Percentiles rank a stretch among this genome's conserved stretches.
These are phyloP conservation scores for Detonula confervacea DNA, from an alignment of 352 stramenopile species.

Conservation along the genomic window DNA sequence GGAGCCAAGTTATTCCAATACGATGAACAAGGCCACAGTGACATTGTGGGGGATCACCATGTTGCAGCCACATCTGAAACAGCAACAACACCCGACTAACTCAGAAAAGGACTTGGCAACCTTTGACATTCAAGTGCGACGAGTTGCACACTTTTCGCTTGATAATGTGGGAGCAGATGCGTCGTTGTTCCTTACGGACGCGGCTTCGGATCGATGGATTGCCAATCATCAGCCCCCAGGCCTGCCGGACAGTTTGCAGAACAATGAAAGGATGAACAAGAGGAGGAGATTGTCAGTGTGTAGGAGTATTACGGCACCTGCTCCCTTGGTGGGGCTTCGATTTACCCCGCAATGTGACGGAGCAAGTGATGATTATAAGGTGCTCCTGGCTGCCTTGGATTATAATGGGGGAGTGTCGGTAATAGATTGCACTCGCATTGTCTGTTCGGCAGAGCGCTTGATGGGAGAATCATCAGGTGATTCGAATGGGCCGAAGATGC, in stretches of 20 bases:
- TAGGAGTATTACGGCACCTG: conserved; percentile 10
- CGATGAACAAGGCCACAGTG: conserved; percentile 18
- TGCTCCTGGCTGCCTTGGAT: conserved; percentile 69
- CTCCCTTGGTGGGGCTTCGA: conserved; percentile 62
- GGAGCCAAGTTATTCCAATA: too few relatives aligned
- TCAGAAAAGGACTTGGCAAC: background rate
- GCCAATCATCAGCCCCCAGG: background rate
- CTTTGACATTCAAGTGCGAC: conserved; percentile 35
- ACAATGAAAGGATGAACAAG: too few relatives aligned
- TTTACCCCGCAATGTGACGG: conserved; percentile 37
- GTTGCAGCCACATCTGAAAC: background rate
- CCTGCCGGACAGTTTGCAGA: too few relatives aligned
- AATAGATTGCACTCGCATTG: conserved; percentile 63
- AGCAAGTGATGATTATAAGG: conserved; percentile 1
- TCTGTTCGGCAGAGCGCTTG: conserved; percentile 47
- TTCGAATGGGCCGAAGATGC: conserved; percentile 3
- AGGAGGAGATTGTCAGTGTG: too few relatives aligned
- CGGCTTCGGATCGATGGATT: conserved; percentile 60
- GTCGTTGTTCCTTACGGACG: conserved; percentile 57
- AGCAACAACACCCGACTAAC: background rate
- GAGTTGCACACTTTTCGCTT: conserved; percentile 12
- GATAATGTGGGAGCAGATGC: conserved; percentile 53
- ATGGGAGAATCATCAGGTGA: too few relatives aligned
- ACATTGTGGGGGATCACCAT: conserved; percentile 51
- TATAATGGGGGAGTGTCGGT: conserved; percentile 71